Percentiles rank a stretch among this genome's conserved stretches.
phyloP scores from a whole-genome alignment of 306 rosid genomes.

The Alnus glutinosa region DNA sequence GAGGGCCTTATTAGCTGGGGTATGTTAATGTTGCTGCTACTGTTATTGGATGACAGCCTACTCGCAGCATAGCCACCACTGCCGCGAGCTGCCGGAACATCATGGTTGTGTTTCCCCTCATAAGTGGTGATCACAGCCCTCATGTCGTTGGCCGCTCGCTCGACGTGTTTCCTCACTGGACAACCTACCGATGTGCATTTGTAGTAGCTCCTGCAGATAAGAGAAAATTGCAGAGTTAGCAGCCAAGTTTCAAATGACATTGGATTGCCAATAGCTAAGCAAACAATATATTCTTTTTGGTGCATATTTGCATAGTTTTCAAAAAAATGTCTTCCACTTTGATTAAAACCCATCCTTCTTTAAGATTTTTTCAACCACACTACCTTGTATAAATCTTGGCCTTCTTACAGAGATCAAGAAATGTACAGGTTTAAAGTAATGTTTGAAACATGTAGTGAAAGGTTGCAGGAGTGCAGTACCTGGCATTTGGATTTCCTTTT shows the following conservation, averaged over 20 bases:
- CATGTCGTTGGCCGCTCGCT: slow-evolving; percentile 77
- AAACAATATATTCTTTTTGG: background rate
- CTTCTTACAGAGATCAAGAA: too few relatives aligned
- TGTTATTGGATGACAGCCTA: slow-evolving; percentile 30
- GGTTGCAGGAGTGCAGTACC: slow-evolving; percentile 41
- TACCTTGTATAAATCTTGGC: too few relatives aligned
- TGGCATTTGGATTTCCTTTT: slow-evolving; percentile 96
- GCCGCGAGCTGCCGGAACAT: slow-evolving; percentile 91
- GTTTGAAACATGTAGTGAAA: too few relatives aligned
- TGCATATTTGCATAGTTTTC: too few relatives aligned
- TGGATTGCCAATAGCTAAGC: background rate
- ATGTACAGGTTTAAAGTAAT: too few relatives aligned
- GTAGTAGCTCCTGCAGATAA: slow-evolving; percentile 80
- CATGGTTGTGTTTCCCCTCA: slow-evolving; percentile 95
- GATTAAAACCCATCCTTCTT: too few relatives aligned
- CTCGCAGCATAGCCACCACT: slow-evolving; percentile 43
- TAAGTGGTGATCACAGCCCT: slow-evolving; percentile 94
- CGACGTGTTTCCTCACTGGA: slow-evolving; percentile 91
- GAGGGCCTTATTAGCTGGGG: slow-evolving; percentile 56
- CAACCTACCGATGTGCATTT: slow-evolving; percentile 82
- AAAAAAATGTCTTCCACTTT: too few relatives aligned
- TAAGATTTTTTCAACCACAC: too few relatives aligned
- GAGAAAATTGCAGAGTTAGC: slow-evolving; percentile 21
- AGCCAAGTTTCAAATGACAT: background rate
- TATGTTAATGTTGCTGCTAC: slow-evolving; percentile 4